Evolutionary conservation across 768 basidiomycete species (phyloP), one percentile per base, ranked within the genome.

Genomic region (Naganishia randhawae): DNA sequence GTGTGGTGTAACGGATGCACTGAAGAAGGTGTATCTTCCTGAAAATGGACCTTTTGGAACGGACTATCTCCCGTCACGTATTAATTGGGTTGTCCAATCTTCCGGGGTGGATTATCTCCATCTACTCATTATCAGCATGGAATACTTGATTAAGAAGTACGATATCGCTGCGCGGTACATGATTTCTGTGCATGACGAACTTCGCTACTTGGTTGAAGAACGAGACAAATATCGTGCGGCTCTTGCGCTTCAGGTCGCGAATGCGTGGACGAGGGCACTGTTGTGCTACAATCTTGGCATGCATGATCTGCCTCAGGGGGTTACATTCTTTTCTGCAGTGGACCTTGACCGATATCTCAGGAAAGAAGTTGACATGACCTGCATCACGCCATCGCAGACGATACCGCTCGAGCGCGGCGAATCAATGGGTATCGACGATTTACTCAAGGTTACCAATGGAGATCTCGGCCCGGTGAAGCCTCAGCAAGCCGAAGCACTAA

Each of bases 61-160:
- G 0, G 91, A 94, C 71, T 98, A 91, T 78, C 88, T 98, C 85
- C 89, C 96, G 0, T 96, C 92, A 7, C 86, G 96, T 50, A 94
- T 98, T 82, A 99, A 99, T 76, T 98, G 96, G 96, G 96, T 94
- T 55, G 96, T 98, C 7, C 96, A 98, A 75, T 97, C 94, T 3
- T 96, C 93, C 0, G 96, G 95, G 3, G 95, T 98, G 50, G 96
- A 98, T 79, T 98, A 99, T 76, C 87, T 98, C 10, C 96, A 99
- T 75, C 86, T 99, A 42, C 85, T 98, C 68, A 92, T 99, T 74
- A 91, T 94, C 53, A 86, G 92, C 6, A 98, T 97, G 94, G 86
- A 92, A 69, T 84, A 95, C 77, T 85, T 99, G 41, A 87, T 88
- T 66, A 78, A 80, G 51, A 87, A 86, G 64, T 98, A 94, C 81